Conservation (phyloP, 1,284 basidiomycete species). For the Vanrija pseudolonga region DNA sequence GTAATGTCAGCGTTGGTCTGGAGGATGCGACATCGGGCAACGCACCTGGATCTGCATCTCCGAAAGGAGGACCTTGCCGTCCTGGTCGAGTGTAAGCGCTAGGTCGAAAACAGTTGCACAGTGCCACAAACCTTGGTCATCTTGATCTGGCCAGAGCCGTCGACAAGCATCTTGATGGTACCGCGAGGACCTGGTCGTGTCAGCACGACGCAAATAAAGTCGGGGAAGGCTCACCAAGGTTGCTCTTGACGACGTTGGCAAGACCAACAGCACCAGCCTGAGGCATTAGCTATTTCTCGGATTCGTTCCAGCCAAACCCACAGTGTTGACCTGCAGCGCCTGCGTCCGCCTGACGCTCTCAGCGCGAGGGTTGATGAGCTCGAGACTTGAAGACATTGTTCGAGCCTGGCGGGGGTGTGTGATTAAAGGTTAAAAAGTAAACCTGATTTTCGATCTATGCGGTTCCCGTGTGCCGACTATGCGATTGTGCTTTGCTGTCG, state of each 20-base stretch:
- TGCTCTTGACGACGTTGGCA: constrained; percentile 94
- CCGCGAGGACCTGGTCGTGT: constrained; percentile 72
- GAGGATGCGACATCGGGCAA: neutral
- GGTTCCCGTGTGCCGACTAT: too few species aligned
- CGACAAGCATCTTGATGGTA: constrained; percentile 98
- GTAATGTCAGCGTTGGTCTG: neutral
- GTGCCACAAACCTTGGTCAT: constrained; percentile 77
- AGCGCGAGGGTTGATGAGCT: constrained; percentile 91
- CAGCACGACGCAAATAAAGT: neutral
- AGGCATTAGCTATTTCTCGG: constrained; percentile 7
- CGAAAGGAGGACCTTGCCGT: constrained; percentile 95
- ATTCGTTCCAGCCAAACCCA: constrained; percentile 23
- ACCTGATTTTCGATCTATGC: too few species aligned
- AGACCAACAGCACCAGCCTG: constrained; percentile 85
- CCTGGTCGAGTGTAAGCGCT: constrained; percentile 46
- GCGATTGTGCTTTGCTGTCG: too few species aligned
- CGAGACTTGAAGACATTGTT: constrained; percentile 56
- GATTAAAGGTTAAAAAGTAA: too few species aligned
- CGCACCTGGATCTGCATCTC: constrained; percentile 96
- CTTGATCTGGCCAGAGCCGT: constrained; percentile 98
- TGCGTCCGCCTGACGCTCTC: constrained; percentile 90
- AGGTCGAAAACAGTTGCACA: neutral
- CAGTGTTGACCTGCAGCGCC: constrained; percentile 77
- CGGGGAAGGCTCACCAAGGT: constrained; percentile 65
- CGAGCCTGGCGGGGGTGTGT: neutral